These are phyloP conservation scores for Syzygium malaccense DNA, from an alignment of 441 rosid species.

Conservation along the genomic window DNA sequence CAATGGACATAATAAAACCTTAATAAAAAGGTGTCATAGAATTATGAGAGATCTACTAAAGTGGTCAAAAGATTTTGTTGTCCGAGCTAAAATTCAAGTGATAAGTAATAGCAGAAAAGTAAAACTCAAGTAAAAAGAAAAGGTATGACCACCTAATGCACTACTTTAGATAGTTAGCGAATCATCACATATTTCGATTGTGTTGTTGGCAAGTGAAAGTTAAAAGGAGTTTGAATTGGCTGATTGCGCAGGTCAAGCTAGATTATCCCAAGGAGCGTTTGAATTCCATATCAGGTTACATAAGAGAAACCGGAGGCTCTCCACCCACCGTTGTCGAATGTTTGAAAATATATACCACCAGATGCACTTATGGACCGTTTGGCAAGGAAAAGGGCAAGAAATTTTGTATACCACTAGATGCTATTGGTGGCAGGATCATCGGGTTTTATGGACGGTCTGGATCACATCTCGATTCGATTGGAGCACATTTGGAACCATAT, in stretches of 20 bases:
- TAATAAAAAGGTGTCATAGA: not conserved
- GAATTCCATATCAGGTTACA: not conserved
- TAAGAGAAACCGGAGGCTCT: not conserved
- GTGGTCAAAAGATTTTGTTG: not conserved
- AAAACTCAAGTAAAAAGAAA: not conserved
- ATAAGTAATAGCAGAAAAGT: not conserved
- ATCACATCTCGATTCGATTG: not conserved
- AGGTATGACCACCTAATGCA: not conserved
- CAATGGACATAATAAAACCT: not conserved
- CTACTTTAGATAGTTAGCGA: not conserved
- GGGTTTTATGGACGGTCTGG: not conserved
- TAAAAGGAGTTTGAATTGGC: not conserved
- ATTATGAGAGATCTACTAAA: not conserved
- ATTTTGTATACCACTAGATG: not conserved
- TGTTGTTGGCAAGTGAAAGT: not conserved
- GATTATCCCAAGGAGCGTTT: not conserved
- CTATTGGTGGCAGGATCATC: not conserved
- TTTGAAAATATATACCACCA: not conserved
- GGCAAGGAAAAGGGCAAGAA: not conserved
- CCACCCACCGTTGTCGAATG: not conserved
- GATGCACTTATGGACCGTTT: not conserved
- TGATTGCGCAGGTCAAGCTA: not conserved
- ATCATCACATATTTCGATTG: not conserved
- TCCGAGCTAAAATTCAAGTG: not conserved
- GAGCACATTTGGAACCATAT: not conserved